Evolutionary conservation across 805 yeast species (phyloP).

Genomic region (Lipomyces yamanashiensis): DNA sequence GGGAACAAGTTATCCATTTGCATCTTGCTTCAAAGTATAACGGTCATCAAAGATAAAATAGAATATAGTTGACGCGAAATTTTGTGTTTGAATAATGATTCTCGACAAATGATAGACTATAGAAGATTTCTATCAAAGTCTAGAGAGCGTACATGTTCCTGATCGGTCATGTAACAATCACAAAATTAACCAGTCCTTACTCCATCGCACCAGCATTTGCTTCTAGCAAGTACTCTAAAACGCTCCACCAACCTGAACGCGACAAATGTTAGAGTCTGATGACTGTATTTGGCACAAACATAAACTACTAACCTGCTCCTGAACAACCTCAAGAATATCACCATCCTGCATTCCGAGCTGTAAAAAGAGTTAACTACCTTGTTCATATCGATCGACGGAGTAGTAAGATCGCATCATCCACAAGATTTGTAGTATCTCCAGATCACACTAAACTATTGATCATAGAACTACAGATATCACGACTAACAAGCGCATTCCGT

Average conservation of each 20-base stretch:
- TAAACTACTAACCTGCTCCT: slow-evolving; percentile 69
- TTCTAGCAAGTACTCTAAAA: background rate
- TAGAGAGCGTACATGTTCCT: background rate
- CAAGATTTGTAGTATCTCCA: background rate
- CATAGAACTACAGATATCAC: background rate
- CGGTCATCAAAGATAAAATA: no score
- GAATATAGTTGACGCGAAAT: no score
- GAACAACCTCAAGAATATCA: slow-evolving; percentile 95
- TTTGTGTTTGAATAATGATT: no score
- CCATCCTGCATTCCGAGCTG: slow-evolving; percentile 88
- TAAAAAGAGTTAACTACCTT: background rate
- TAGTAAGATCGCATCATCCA: background rate
- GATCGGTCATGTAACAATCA: background rate
- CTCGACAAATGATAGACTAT: no score
- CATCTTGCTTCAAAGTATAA: no score
- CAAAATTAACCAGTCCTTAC: background rate
- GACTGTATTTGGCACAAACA: background rate
- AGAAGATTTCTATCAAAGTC: no score
- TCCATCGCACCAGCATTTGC: background rate
- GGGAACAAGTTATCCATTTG: background rate
- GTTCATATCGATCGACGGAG: background rate
- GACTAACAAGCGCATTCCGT: background rate
- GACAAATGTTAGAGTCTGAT: background rate
- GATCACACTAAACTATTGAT: background rate
- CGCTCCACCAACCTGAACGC: background rate